Percentiles rank a stretch among this genome's conserved stretches.
These are phyloP conservation scores for Daucus carota DNA, from an alignment of 129 eudicot genomes.

Conservation along the genomic window DNA sequence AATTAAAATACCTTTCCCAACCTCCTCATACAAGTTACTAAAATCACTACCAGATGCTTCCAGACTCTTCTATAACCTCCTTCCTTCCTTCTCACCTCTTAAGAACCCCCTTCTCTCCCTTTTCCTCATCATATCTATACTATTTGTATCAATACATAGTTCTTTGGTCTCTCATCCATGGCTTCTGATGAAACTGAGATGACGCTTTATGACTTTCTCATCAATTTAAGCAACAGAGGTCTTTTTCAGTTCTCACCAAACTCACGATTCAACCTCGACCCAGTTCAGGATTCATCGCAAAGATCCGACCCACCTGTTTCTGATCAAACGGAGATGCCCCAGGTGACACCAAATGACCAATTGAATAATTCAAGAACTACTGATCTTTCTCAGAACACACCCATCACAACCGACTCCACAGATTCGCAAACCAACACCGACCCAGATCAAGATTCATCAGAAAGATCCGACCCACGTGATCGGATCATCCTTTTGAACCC, in stretches of 20 bases:
- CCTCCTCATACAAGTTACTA: neutral
- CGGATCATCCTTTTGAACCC: conserved; percentile 55
- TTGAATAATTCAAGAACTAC: conserved; percentile 40
- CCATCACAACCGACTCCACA: conserved; percentile 27
- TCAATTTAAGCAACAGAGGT: neutral
- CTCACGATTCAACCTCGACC: neutral
- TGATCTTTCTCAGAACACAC: conserved; percentile 30
- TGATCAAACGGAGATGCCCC: conserved; percentile 19
- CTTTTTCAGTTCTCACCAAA: neutral
- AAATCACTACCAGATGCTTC: conserved; percentile 20
- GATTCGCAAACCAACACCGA: neutral
- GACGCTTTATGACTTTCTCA: neutral
- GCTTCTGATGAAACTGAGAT: conserved; percentile 21
- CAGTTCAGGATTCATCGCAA: neutral
- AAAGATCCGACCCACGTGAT: conserved; percentile 16
- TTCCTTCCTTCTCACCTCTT: neutral
- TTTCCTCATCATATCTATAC: neutral
- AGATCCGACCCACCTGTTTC: conserved; percentile 15
- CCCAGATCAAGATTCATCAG: conserved; percentile 16
- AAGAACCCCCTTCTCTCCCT: neutral
- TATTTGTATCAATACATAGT: neutral
- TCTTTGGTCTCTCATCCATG: conserved; percentile 9
- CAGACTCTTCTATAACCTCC: conserved; percentile 42
- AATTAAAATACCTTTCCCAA: too few species aligned
- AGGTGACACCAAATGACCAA: conserved; percentile 22